Evolutionary conservation across 768 basidiomycete genomes (phyloP).

Genomic region (Podaxis sp.): DNA sequence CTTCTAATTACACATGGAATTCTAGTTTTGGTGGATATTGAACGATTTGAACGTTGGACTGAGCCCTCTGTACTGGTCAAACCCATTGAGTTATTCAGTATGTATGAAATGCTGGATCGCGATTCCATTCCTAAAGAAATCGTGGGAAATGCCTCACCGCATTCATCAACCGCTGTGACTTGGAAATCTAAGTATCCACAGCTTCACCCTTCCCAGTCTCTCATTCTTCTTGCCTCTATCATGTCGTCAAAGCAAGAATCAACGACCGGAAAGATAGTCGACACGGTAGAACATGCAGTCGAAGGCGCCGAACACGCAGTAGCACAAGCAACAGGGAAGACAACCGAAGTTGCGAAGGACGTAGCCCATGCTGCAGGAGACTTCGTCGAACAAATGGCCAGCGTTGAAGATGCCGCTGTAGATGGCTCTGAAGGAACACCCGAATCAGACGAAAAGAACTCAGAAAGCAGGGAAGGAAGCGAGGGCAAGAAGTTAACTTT

Average conservation of each 20-base stretch:
- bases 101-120: no score
- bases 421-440: constrained; percentile 13
- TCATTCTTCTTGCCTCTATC: background rate
- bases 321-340: constrained; percentile 19
- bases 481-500: constrained; percentile 42
- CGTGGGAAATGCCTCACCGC: constrained; percentile 6
- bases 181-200: background rate
- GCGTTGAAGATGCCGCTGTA: constrained; percentile 14
- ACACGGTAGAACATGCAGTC: constrained; percentile 17
- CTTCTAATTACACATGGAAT: no score
- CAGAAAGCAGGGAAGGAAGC: constrained; percentile 22
- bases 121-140: background rate
- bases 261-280: constrained; percentile 25
- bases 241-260: background rate
- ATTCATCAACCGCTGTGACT: background rate
- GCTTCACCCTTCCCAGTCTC: background rate
- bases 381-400: constrained; percentile 30
- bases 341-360: constrained; percentile 22
- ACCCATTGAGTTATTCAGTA: no score
- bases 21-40: no score
- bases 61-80: no score
- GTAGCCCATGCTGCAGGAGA: constrained; percentile 28
- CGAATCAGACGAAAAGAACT: constrained; percentile 23
- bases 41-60: no score
- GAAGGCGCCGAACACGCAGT: constrained; percentile 18